Base-by-base conservation (phyloP, 768 basidiomycete species). In the Hysterangium stoloniferum region DNA sequence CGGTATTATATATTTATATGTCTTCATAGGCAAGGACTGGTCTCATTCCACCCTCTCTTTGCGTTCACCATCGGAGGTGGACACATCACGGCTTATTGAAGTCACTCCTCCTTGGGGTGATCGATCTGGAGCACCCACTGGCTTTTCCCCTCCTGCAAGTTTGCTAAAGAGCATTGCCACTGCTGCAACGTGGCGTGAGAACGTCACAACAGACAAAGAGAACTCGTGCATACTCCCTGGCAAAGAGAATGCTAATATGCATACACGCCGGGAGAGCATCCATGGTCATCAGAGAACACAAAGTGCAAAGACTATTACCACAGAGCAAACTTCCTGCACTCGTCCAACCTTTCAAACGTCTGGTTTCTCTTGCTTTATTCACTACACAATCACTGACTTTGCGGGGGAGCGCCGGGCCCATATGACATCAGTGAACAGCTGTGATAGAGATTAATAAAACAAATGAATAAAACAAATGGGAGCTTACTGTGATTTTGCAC, bases 101-200 rank as follows among this genome's bases (percentile, higher is more conserved):
- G 22, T 31, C 4, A 31, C 19, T n/a, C 37, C 49, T 8, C 37
- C 34, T 22, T 40, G 37, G 34, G 33, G 6, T 4, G 25, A 42
- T 11, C 13, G 29, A 4, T 7, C 25, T 22, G 49, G 4, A 9
- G 2, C 20, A 24, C 28, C 28, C 15, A 42, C 41, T 25, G 22
- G 41, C 20, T 45, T 45, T 22, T 51, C 49, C 13, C 49, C 49
- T 33, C 49, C 49, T 1, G 7, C 49, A 25, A 51, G 49, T 32
- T 25, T 51, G 20, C 49, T 51, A 37, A 51, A 51, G 40, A 42
- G 38, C 19, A 40, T 51, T 20, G 29, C 49, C 11, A 20, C 37
- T 20, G 41, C 41, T 25, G 44, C 44, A 12, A 20, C 12, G 1
- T 31, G 44, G 4, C 36, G 41, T 9, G 41, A 20, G 11, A 40